Evolutionary conservation across 2,329 filamentous ascomycete genomes (phyloP).

Genomic region (Ophiostoma sp.): DNA sequence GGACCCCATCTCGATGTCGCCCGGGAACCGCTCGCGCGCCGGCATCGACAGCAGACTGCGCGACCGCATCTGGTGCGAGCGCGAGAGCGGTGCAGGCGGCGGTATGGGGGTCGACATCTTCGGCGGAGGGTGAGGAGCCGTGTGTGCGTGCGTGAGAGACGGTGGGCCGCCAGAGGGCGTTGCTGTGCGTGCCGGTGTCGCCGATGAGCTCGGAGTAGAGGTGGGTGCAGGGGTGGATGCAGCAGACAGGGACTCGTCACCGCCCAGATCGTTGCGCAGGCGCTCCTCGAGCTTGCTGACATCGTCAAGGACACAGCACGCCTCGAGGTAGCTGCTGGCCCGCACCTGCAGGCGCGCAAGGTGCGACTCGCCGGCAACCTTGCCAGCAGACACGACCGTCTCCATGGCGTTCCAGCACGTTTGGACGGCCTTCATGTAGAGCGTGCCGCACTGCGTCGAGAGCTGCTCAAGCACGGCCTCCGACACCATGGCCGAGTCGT

Average conservation of each 20-base stretch:
- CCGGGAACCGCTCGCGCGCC: slow-evolving; percentile 14
- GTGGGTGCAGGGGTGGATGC: neutral
- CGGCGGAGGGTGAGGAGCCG: slow-evolving; percentile 9
- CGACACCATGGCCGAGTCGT: slow-evolving; percentile 47
- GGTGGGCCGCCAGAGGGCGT: neutral
- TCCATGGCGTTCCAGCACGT: slow-evolving; percentile 68
- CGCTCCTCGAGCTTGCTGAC: slow-evolving; percentile 52
- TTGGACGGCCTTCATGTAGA: slow-evolving; percentile 70
- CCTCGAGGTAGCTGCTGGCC: slow-evolving; percentile 54
- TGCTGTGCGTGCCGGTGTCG: neutral
- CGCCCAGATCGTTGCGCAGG: slow-evolving; percentile 44
- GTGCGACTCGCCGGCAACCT: slow-evolving; percentile 44
- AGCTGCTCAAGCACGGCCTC: slow-evolving; percentile 59
- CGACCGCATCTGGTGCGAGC: neutral
- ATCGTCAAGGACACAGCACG: slow-evolving; percentile 57
- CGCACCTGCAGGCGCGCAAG: slow-evolving; percentile 50
- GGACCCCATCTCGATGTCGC: slow-evolving; percentile 7
- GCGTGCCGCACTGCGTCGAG: slow-evolving; percentile 62
- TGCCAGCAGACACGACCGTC: slow-evolving; percentile 44
- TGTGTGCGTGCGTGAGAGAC: slow-evolving; percentile 12
- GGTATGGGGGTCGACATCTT: neutral
- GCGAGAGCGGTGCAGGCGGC: neutral
- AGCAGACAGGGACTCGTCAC: slow-evolving; percentile 22
- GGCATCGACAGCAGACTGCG: slow-evolving; percentile 4
- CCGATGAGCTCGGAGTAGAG: neutral